Percentiles rank a stretch among this genome's conserved stretches.
phyloP scores from a whole-genome alignment of 176 grass and related monocot species.

The Tillandsia leiboldiana region DNA sequence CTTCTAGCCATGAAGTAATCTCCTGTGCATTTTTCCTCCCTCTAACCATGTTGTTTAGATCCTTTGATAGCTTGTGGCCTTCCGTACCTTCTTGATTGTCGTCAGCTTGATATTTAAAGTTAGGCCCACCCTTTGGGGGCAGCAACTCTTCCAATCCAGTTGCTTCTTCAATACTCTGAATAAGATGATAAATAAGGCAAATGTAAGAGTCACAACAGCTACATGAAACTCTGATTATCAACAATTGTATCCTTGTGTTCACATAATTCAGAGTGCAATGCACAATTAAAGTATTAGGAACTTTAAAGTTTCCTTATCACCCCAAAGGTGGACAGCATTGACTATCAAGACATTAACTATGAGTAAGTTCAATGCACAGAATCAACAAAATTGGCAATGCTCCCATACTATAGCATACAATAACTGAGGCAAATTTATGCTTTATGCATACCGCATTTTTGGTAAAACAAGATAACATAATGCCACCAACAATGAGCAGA shows the following conservation, averaged over 20 bases:
- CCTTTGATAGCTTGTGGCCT: slow-evolving; percentile 52
- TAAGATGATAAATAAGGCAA: slow-evolving; percentile 7
- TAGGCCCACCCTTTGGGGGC: slow-evolving; percentile 81
- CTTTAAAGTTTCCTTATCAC: no score
- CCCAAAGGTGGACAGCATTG: no score
- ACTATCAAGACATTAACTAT: no score
- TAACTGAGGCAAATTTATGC: no score
- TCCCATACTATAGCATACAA: no score
- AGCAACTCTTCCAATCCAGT: slow-evolving; percentile 68
- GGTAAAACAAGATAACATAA: background rate
- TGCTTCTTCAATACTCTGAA: slow-evolving; percentile 86
- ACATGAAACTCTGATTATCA: no score
- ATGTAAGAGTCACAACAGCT: background rate
- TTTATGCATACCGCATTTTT: background rate
- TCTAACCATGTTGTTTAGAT: slow-evolving; percentile 68
- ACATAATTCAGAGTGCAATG: background rate
- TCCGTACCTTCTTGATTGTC: slow-evolving; percentile 42
- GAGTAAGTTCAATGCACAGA: no score
- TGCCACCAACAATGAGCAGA: background rate
- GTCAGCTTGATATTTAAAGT: slow-evolving; percentile 56
- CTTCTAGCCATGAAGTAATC: slow-evolving; percentile 73
- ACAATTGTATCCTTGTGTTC: background rate
- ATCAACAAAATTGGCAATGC: no score
- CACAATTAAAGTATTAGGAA: no score
- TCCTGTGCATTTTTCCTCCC: slow-evolving; percentile 58